Base-by-base conservation (phyloP, 306 rosid species). In the Acmispon strigosus region DNA sequence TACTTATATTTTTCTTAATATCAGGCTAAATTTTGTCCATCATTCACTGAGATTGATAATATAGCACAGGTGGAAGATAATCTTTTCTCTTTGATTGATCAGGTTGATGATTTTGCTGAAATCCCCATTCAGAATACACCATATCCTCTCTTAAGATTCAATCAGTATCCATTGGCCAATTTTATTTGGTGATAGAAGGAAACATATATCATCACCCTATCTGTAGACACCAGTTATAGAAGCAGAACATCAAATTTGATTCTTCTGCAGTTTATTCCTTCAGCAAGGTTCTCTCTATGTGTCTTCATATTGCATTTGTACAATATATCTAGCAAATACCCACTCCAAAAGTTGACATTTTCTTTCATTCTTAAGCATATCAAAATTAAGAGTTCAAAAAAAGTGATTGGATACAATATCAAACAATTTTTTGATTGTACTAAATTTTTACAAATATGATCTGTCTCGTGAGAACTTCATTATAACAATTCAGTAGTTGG, bases 251-350 rank as follows among this genome's bases (percentile, higher is more conserved):
- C 29, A 9, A 73, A 20, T 58, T 77, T 62, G 66, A 65, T 74
- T 78, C 67, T 34, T 66, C 19, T 69, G 75, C 29, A 42, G 48
- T 17, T 58, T 68, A 72, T 54, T 76, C 41, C 71, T 72, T 74
- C 39, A 66, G 43, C 56, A 48, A 71, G 79, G 1, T 78, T 70
- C 66, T 76, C 20, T 73, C 15, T 47, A 0, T 47, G 22, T 58
- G 59, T 36, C 45, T 68, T 42, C 9, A 16, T 64, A 60, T 53
- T 76, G 70, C 53, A 62, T 45, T 55, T 41, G 22, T 20, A 51
- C 11, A 9, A 5, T 9, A 50, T 10, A 17, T 51, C 27, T 48
- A 69, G 53, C 54, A 22, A 54, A 10, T 53, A 50, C 47, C 18
- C 34, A 29, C 10, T 18, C 17, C 18, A 48, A 60, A 59, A 72